Percentiles rank a stretch among this genome's conserved stretches.
These are phyloP conservation scores for Aspergillus asperescens DNA, from an alignment of 495 filamentous ascomycete genomes.

Conservation along the genomic window DNA sequence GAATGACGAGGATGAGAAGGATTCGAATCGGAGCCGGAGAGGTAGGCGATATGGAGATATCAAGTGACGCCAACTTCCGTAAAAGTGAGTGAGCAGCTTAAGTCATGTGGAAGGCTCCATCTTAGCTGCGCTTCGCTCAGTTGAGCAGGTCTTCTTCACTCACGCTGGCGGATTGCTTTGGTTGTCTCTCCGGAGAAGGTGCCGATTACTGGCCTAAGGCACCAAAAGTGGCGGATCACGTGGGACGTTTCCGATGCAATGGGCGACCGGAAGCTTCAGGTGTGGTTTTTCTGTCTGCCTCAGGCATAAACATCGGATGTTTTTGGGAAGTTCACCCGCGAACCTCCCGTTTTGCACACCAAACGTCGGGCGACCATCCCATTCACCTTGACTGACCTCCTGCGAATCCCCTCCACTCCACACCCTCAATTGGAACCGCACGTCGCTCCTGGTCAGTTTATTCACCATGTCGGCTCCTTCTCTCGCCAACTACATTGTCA, in stretches of 20 bases:
- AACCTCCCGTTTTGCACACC: constrained; percentile 47
- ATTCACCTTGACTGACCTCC: constrained; percentile 36
- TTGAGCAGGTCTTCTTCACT: neutral
- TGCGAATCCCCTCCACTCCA: constrained; percentile 25
- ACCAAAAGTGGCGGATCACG: constrained; percentile 7
- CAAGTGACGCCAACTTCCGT: neutral
- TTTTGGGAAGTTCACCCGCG: constrained; percentile 29
- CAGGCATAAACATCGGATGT: constrained; percentile 25
- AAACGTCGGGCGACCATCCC: constrained; percentile 42
- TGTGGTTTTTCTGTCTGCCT: constrained; percentile 10
- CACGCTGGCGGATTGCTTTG: neutral
- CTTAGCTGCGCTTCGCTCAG: neutral
- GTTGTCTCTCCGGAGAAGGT: constrained; percentile 1
- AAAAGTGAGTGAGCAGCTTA: neutral
- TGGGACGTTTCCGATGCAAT: too few relatives aligned
- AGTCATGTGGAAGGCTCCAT: neutral
- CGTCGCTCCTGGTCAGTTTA: constrained; percentile 20
- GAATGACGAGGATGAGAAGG: neutral
- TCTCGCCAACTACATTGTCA: constrained; percentile 63
- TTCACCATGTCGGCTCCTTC: constrained; percentile 68
- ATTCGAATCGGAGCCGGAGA: neutral
- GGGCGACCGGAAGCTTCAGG: too few relatives aligned
- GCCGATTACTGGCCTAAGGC: constrained; percentile 27
- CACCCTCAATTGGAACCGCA: constrained; percentile 28
- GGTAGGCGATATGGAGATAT: neutral